A percentile compares a stretch with the other conserved stretches of the same genome.
phyloP scores from a whole-genome alignment of 1,139 yeast species.

The Kazachstania sp. region DNA sequence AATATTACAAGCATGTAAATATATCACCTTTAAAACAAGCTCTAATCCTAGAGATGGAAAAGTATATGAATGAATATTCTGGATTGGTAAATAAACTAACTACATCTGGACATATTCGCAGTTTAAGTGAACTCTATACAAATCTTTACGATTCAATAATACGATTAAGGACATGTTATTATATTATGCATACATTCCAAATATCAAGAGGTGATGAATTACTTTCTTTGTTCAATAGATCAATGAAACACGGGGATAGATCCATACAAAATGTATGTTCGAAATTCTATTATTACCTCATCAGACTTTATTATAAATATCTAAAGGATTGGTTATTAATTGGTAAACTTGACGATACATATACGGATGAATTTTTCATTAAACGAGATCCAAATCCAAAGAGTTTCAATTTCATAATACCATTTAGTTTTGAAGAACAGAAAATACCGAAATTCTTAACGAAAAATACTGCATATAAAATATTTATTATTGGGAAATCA shows the following conservation, averaged over 20 bases:
- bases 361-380: constrained; percentile 63
- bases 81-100: constrained; percentile 48
- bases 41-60: constrained; percentile 47
- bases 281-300: constrained; percentile 41
- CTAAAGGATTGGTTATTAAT: constrained; percentile 59
- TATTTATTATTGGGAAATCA: constrained; percentile 72
- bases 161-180: constrained; percentile 49
- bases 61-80: constrained; percentile 47
- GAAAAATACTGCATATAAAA: constrained; percentile 40
- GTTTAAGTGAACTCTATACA: constrained; percentile 38
- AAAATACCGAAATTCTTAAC: constrained; percentile 57
- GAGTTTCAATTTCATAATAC: constrained; percentile 7
- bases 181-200: constrained; percentile 35
- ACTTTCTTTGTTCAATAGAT: constrained; percentile 44
- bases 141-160: constrained; percentile 45
- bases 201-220: constrained; percentile 46
- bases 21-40: constrained; percentile 57
- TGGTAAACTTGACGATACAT: constrained; percentile 50
- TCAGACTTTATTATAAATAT: constrained; percentile 55
- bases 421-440: constrained; percentile 24
- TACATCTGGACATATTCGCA: constrained; percentile 23
- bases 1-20: constrained; percentile 24
- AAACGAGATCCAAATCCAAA: constrained; percentile 11
- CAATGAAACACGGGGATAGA: constrained; percentile 57
- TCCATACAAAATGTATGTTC: constrained; percentile 39